Base-by-base conservation (phyloP, 2,329 filamentous ascomycete genomes). In the Blastomyces percursus region DNA sequence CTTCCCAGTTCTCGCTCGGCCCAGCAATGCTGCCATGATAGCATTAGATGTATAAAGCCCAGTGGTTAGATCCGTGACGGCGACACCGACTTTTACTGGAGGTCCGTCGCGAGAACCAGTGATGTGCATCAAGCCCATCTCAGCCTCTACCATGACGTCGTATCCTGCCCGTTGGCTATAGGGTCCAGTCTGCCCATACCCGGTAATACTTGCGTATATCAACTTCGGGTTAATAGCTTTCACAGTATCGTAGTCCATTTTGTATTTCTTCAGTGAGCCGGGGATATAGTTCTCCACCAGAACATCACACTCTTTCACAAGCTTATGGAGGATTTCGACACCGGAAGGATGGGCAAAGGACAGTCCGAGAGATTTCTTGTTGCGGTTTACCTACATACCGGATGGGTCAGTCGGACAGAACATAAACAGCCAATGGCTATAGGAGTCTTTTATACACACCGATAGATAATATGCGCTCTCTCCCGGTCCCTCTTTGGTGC, bases 121-220 rank as follows among this genome's bases (percentile, higher is more conserved):
- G 69, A 99, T 97, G 77, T 99, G 94, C 94, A 99, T 99, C 62
- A 99, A 78, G 0, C 94, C 94, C 77, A 99, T 92, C 74, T 97
- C 94, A 64, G 94, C 94, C 79, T 99, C 94, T 12, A 99, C 93
- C 93, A 99, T 99, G 68, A 99, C 94, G 76, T 99, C 94, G 80
- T 99, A 99, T 4, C 94, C 94, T 3, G 94, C 91, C 16, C 94
- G 84, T 66, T 86, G 84, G 6, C 87, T 85, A 75, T 96, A 96
- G 0, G 94, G 94, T 0, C 94, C 94, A 0, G 90, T 96, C 73
- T 99, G 94, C 1, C 94, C 94, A 72, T 97, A 99, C 0, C 94
- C 94, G 0, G 94, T 99, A 69, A 99, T 96, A 68, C 91, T 96
- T 16, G 93, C 91, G 72, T 99, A 99, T 68, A 99, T 90, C 56